Percentiles rank a stretch among this genome's conserved stretches.
Evolutionary conservation across 2,329 filamentous ascomycete species (phyloP).

Genomic region (Aspergillus proliferans): DNA sequence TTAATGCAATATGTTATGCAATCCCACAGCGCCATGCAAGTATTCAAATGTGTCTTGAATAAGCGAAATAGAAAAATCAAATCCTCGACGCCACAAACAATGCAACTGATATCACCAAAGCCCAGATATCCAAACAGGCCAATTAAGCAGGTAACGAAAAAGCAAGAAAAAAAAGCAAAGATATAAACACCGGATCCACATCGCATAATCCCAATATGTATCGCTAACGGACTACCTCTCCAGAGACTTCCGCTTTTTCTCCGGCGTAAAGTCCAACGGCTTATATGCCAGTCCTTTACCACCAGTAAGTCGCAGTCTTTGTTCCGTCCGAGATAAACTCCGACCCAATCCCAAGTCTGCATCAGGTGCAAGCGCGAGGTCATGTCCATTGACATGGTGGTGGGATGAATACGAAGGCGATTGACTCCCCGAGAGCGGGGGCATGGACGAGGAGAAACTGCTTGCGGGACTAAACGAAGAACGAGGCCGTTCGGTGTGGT

Average conservation of each 20-base stretch:
- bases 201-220: neutral
- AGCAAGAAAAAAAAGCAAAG: conserved; percentile 2
- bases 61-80: conserved; percentile 1
- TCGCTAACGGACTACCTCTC: neutral
- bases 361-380: conserved; percentile 36
- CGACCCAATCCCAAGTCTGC: conserved; percentile 32
- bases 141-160: neutral
- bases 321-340: conserved; percentile 38
- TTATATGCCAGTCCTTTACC: conserved; percentile 39
- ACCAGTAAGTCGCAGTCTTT: conserved; percentile 38
- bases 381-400: conserved; percentile 31
- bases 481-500: conserved; percentile 10
- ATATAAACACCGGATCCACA: neutral
- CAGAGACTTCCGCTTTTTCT: conserved; percentile 10
- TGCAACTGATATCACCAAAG: conserved; percentile 5
- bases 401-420: too few species aligned
- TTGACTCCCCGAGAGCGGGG: too few species aligned
- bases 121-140: conserved; percentile 1
- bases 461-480: conserved; percentile 23
- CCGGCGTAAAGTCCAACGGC: conserved; percentile 26
- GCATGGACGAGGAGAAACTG: conserved; percentile 18
- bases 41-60: conserved; percentile 1
- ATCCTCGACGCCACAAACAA: conserved; percentile 6
- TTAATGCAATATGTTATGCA: neutral
- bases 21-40: conserved; percentile 4